Evolutionary conservation across 805 yeast genomes (phyloP).

Genomic region (Candida endomychidarum): DNA sequence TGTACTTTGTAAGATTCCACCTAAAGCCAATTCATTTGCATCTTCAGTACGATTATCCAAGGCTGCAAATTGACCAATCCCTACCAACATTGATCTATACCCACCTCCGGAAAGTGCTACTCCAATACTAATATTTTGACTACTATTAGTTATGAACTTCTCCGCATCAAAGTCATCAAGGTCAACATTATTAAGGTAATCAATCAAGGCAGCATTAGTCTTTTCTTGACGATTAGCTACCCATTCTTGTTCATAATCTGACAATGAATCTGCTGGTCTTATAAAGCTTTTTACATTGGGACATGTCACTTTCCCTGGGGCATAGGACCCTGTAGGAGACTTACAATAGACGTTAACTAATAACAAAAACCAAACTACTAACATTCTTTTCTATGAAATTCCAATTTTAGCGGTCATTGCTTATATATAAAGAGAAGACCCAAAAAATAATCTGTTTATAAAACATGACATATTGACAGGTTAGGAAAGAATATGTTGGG

Average conservation of each 20-base stretch:
- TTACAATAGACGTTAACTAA: background rate
- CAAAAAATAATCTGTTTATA: no score
- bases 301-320: slow-evolving; percentile 31
- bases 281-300: slow-evolving; percentile 23
- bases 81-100: slow-evolving; percentile 55
- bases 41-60: slow-evolving; percentile 71
- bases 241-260: slow-evolving; percentile 26
- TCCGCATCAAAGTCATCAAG: slow-evolving; percentile 23
- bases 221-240: slow-evolving; percentile 22
- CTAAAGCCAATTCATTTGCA: slow-evolving; percentile 50
- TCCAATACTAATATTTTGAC: slow-evolving; percentile 25
- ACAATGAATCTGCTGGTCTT: slow-evolving; percentile 27
- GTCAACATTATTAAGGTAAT: slow-evolving; percentile 23
- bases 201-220: slow-evolving; percentile 23
- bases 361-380: slow-evolving; percentile 1
- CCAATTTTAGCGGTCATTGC: no score
- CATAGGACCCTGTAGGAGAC: slow-evolving; percentile 26
- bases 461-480: no score
- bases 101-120: slow-evolving; percentile 44
- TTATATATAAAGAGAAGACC: no score
- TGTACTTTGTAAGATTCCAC: slow-evolving; percentile 70
- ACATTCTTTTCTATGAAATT: background rate
- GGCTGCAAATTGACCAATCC: slow-evolving; percentile 83
- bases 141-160: slow-evolving; percentile 19
- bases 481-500: no score